phyloP scores from a whole-genome alignment of 2,329 filamentous ascomycete species.

The Neopestalotiopsis sp. region DNA sequence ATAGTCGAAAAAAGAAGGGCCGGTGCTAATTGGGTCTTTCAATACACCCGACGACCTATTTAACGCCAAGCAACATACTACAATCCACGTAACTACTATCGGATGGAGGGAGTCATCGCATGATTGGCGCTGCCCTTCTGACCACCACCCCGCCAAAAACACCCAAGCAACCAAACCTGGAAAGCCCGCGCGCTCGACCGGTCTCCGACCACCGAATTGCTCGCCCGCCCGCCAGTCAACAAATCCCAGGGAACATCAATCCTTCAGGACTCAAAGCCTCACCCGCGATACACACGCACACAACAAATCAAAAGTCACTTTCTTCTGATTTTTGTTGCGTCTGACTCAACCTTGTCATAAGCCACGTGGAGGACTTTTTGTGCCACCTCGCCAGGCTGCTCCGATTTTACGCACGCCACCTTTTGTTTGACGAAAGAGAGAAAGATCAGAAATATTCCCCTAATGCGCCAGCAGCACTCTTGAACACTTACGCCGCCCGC shows the following conservation, averaged over 20 bases:
- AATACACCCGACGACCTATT: neutral
- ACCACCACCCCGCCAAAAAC: constrained; percentile 6
- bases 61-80: neutral
- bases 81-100: neutral
- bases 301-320: neutral
- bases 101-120: constrained; percentile 6
- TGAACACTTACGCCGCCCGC: constrained; percentile 2
- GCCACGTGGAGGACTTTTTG: neutral
- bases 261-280: constrained; percentile 12
- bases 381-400: constrained; percentile 13
- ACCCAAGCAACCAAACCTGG: neutral
- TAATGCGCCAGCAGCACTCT: neutral
- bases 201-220: neutral
- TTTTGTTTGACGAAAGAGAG: neutral
- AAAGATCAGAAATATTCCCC: neutral
- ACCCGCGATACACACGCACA: neutral
- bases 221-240: neutral
- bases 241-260: constrained; percentile 2
- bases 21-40: constrained; percentile 1
- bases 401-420: neutral
- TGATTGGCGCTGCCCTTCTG: constrained; percentile 11
- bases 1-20: neutral
- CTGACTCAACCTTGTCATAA: constrained; percentile 17
- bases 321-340: neutral
- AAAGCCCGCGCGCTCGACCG: neutral